Conservation (phyloP, 2,329 filamentous ascomycete genomes). For the Nigrospora oryzae region DNA sequence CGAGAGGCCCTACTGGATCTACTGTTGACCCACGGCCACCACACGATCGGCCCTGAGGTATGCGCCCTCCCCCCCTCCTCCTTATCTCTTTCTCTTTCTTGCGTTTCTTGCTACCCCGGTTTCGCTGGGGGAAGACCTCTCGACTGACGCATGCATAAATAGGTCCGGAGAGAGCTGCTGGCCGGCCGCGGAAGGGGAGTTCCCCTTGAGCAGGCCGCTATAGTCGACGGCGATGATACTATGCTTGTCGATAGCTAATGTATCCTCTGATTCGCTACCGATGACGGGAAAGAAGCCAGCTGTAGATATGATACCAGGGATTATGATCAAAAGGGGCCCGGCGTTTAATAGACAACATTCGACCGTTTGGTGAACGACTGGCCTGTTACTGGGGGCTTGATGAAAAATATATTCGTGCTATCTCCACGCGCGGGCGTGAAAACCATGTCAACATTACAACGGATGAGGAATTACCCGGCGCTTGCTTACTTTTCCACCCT, state of each 20-base stretch:
- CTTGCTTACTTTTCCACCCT: background rate
- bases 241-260: conserved; percentile 59
- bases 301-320: conserved; percentile 4
- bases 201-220: conserved; percentile 47
- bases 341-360: conserved; percentile 2
- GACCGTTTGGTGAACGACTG: background rate
- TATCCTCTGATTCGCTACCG: background rate
- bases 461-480: too few species aligned
- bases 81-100: too few species aligned
- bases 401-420: too few species aligned
- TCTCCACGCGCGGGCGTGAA: too few species aligned
- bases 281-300: background rate
- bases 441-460: too few species aligned
- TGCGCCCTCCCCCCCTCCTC: too few species aligned
- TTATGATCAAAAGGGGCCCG: background rate
- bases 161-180: conserved; percentile 74
- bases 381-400: background rate
- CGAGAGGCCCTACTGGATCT: conserved; percentile 85
- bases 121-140: too few species aligned
- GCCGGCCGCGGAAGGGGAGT: conserved; percentile 82
- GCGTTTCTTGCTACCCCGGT: too few species aligned
- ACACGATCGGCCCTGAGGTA: conserved; percentile 74
- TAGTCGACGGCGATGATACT: conserved; percentile 75
- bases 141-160: too few species aligned
- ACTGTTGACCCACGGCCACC: conserved; percentile 75